These are phyloP conservation scores for Ceratocystis papillata DNA, from an alignment of 2,329 filamentous ascomycete genomes.

Conservation along the genomic window DNA sequence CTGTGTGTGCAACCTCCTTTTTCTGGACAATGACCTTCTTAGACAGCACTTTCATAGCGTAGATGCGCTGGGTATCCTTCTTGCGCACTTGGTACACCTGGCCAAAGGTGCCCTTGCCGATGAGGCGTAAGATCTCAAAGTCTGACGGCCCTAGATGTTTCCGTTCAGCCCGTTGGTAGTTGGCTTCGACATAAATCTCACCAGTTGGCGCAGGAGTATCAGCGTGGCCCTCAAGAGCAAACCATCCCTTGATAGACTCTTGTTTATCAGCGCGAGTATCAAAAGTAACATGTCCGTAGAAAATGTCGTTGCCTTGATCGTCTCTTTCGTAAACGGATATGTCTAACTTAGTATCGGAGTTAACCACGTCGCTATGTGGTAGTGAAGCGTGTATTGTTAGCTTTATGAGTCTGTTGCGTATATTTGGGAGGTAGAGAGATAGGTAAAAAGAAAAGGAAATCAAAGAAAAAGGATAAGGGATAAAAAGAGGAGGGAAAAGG, in stretches of 20 bases:
- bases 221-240: constrained; percentile 61
- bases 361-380: constrained; percentile 69
- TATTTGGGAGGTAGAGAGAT: neutral
- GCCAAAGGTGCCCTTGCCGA: constrained; percentile 95
- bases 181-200: constrained; percentile 77
- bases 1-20: constrained; percentile 95
- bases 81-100: constrained; percentile 98
- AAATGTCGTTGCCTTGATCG: constrained; percentile 64
- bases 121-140: constrained; percentile 90
- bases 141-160: constrained; percentile 90
- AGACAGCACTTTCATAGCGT: constrained; percentile 97
- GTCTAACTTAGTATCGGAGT: constrained; percentile 79
- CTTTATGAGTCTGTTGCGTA: too few relatives aligned
- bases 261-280: constrained; percentile 56
- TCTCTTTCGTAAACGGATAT: constrained; percentile 85
- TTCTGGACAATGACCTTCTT: constrained; percentile 99
- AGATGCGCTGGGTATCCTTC: constrained; percentile 89
- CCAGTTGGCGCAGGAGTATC: constrained; percentile 66
- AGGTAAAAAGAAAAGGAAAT: neutral
- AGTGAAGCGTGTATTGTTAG: neutral
- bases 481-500: neutral
- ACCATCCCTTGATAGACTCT: constrained; percentile 72
- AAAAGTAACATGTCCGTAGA: constrained; percentile 81
- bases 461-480: neutral
- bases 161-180: constrained; percentile 77